Percentiles rank a stretch among this genome's conserved stretches.
phyloP scores from a whole-genome alignment of 208 protist genomes.

The Crithidia sp. region DNA sequence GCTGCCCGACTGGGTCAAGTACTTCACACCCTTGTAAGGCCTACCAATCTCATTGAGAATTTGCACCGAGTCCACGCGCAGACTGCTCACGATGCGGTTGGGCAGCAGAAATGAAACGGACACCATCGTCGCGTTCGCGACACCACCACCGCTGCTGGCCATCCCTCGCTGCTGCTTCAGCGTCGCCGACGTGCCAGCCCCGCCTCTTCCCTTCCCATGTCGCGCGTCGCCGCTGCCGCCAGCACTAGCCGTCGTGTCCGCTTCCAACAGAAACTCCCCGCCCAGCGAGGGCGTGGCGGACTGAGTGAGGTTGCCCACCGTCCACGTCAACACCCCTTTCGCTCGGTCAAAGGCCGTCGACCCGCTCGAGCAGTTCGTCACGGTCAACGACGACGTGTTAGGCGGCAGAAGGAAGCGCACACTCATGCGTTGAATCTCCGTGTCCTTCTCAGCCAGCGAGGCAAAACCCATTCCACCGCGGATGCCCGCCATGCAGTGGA shows the following conservation, averaged over 20 bases:
- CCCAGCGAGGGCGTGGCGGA: constrained; percentile 65
- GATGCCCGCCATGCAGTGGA: constrained; percentile 89
- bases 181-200: not conserved
- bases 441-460: constrained; percentile 34
- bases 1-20: constrained; percentile 73
- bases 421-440: constrained; percentile 68
- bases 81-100: constrained; percentile 68
- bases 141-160: constrained; percentile 2
- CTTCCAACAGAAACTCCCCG: constrained; percentile 69
- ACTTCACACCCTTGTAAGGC: constrained; percentile 92
- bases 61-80: constrained; percentile 85
- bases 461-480: constrained; percentile 38
- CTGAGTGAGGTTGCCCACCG: constrained; percentile 70
- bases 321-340: constrained; percentile 73
- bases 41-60: constrained; percentile 78
- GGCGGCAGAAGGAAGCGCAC: constrained; percentile 76
- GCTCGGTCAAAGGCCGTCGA: constrained; percentile 74
- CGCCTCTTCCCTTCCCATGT: not conserved
- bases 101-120: constrained; percentile 76
- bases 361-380: constrained; percentile 75
- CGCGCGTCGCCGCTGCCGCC: not conserved
- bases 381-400: constrained; percentile 55
- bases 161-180: not conserved
- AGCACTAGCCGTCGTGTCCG: not conserved
- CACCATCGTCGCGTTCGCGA: constrained; percentile 43